Percentiles rank a stretch among this genome's conserved stretches.
These are phyloP conservation scores for Candida awuae DNA, from an alignment of 805 yeast species.

Conservation along the genomic window DNA sequence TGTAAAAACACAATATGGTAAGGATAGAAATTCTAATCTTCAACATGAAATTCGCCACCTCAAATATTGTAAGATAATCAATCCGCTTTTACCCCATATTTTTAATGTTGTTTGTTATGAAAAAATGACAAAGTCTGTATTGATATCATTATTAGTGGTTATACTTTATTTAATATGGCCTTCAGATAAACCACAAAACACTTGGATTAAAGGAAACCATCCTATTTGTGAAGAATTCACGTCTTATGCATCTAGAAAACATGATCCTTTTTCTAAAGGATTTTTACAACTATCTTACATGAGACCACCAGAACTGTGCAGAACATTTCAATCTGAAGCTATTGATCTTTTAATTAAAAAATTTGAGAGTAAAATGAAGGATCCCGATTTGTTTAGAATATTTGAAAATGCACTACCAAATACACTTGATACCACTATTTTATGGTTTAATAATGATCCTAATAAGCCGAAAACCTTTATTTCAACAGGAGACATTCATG, in stretches of 20 bases:
- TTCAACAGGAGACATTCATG: conserved; percentile 89
- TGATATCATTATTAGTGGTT: not conserved
- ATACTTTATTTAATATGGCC: too few relatives aligned
- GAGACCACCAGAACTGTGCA: conserved; percentile 64
- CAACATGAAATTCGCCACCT: too few relatives aligned
- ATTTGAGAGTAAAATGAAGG: conserved; percentile 40
- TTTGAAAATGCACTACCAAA: conserved; percentile 82
- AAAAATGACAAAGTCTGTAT: too few relatives aligned
- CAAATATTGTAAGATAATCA: too few relatives aligned
- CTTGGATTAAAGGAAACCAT: too few relatives aligned
- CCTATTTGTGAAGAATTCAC: conserved; percentile 68
- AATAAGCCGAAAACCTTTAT: conserved; percentile 55
- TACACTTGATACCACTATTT: conserved; percentile 78
- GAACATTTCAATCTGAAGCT: conserved; percentile 58
- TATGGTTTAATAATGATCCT: conserved; percentile 46
- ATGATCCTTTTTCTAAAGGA: conserved; percentile 54
- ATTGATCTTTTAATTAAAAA: conserved; percentile 56
- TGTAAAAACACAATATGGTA: too few relatives aligned
- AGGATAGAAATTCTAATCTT: too few relatives aligned
- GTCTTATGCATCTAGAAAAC: conserved; percentile 46
- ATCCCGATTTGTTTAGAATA: conserved; percentile 62
- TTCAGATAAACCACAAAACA: too few relatives aligned
- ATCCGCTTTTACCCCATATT: too few relatives aligned
- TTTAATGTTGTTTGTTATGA: too few relatives aligned
- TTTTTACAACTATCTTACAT: conserved; percentile 53